Evolutionary conservation across 1,284 basidiomycete species (phyloP).

Genomic region (Rhodotorula sp.): DNA sequence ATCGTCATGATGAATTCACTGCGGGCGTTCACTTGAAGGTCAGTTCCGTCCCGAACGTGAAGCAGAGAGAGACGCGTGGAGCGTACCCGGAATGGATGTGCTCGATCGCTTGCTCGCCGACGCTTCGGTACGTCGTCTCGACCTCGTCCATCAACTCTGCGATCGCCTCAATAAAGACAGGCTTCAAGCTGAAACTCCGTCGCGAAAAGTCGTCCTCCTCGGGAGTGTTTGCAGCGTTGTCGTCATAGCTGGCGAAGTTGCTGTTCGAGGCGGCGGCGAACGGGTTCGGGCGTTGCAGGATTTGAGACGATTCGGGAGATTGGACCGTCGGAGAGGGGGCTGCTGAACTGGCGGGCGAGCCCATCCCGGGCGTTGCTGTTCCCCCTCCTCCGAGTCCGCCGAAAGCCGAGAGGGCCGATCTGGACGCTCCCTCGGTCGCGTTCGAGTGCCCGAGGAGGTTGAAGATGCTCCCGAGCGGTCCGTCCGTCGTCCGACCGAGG

Average conservation of each 20-base stretch:
- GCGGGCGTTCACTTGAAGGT: conserved; percentile 6
- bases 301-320: conserved; percentile 24
- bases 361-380: background rate
- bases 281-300: conserved; percentile 20
- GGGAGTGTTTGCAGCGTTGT: background rate
- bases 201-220: conserved; percentile 41
- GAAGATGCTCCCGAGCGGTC: conserved; percentile 34
- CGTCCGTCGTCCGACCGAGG: conserved; percentile 12
- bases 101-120: conserved; percentile 89
- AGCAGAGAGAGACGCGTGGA: background rate
- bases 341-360: conserved; percentile 6
- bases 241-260: conserved; percentile 5
- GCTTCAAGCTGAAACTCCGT: conserved; percentile 45
- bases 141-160: conserved; percentile 85
- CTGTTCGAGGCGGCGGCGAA: background rate
- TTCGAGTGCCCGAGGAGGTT: conserved; percentile 39
- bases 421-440: background rate
- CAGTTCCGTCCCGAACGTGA: too few relatives aligned
- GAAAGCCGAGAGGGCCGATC: background rate
- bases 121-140: conserved; percentile 91
- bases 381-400: background rate
- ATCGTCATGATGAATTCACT: conserved; percentile 96
- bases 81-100: conserved; percentile 91
- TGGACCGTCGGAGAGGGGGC: conserved; percentile 27
- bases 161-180: conserved; percentile 52